Conservation (phyloP, 2,329 filamentous ascomycete species). For the Colletotrichum noveboracense region DNA sequence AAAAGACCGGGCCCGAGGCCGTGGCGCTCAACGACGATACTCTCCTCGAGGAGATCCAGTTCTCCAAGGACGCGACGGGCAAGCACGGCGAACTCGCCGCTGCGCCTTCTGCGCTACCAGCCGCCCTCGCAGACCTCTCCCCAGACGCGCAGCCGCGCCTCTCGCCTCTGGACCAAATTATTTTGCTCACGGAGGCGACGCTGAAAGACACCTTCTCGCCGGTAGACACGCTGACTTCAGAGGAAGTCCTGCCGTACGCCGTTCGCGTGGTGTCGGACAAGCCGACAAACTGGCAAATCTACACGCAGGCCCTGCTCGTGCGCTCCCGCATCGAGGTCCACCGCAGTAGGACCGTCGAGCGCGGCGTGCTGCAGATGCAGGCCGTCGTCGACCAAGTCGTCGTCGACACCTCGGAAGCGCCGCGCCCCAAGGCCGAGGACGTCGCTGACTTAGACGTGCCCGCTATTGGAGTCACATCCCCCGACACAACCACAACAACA, state of each 20-base stretch:
- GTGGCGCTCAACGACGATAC: constrained; percentile 91
- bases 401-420: constrained; percentile 70
- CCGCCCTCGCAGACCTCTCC: constrained; percentile 66
- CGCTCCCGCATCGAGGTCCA: constrained; percentile 90
- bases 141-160: constrained; percentile 85
- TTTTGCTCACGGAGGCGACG: constrained; percentile 85
- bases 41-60: constrained; percentile 80
- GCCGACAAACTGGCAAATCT: constrained; percentile 96
- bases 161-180: constrained; percentile 84
- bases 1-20: constrained; percentile 61
- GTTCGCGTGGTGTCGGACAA: constrained; percentile 86
- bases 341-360: constrained; percentile 84
- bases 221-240: constrained; percentile 83
- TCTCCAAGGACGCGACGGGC: constrained; percentile 60
- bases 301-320: constrained; percentile 90
- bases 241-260: constrained; percentile 92
- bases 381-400: constrained; percentile 95
- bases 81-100: constrained; percentile 38
- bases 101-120: constrained; percentile 54
- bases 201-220: constrained; percentile 89
- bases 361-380: constrained; percentile 90
- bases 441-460: constrained; percentile 41
- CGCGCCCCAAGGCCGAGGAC: constrained; percentile 23
- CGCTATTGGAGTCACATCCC: constrained; percentile 48
- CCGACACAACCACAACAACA: constrained; percentile 29